These are phyloP conservation scores for Penicillium samsonianum DNA, from an alignment of 495 filamentous ascomycete species.

Conservation along the genomic window DNA sequence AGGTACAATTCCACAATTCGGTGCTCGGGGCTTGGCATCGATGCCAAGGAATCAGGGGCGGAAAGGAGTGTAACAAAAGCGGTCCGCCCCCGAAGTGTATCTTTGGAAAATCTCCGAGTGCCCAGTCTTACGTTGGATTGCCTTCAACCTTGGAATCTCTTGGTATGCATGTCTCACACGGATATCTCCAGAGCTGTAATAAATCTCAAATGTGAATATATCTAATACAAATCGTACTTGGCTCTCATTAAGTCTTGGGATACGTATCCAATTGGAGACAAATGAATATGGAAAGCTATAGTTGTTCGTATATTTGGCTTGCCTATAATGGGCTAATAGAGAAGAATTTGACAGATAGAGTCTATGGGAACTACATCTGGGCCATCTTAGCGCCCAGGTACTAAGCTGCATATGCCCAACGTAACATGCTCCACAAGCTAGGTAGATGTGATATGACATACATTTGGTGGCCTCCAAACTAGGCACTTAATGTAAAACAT, in stretches of 20 bases:
- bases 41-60: background rate
- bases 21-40: constrained; percentile 1
- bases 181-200: background rate
- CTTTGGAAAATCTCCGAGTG: background rate
- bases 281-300: background rate
- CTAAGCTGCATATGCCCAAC: too few species aligned
- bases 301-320: background rate
- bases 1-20: constrained; percentile 4
- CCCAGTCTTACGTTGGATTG: too few species aligned
- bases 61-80: background rate
- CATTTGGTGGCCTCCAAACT: background rate
- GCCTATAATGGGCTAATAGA: background rate
- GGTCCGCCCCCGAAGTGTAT: background rate
- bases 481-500: background rate
- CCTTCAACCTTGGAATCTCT: too few species aligned
- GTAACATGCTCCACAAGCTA: background rate
- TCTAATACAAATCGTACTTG: too few species aligned
- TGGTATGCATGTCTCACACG: too few species aligned
- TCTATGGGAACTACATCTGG: background rate
- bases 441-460: background rate
- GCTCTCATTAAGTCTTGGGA: background rate
- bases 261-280: background rate
- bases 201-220: too few species aligned
- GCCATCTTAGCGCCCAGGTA: too few species aligned
- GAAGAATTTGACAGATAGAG: background rate